These are phyloP conservation scores for Wickerhamiella dianesei DNA, from an alignment of 805 yeast genomes.

Conservation along the genomic window DNA sequence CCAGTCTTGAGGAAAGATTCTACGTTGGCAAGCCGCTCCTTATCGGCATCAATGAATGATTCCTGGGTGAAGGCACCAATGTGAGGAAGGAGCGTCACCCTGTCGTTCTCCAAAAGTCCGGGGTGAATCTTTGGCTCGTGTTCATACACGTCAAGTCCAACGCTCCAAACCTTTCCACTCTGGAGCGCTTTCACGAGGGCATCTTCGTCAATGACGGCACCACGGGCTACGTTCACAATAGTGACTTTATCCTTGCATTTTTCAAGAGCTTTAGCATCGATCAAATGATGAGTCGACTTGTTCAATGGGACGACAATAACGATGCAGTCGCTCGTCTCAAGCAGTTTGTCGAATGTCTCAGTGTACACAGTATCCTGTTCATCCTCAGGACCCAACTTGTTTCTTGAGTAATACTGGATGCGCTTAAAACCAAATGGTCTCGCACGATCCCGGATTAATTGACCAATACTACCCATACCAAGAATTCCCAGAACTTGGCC, in stretches of 20 bases:
- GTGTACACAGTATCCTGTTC: constrained; percentile 36
- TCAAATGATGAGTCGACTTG: constrained; percentile 51
- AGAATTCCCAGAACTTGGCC: constrained; percentile 40
- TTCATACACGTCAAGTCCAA: constrained; percentile 56
- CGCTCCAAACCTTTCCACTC: constrained; percentile 40
- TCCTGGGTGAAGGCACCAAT: constrained; percentile 74
- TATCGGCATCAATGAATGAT: constrained; percentile 64
- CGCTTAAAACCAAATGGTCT: constrained; percentile 36
- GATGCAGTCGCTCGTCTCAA: constrained; percentile 51
- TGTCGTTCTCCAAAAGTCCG: constrained; percentile 37
- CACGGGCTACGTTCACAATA: constrained; percentile 76
- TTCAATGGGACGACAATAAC: constrained; percentile 71
- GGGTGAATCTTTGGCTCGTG: constrained; percentile 46
- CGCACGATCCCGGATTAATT: constrained; percentile 38
- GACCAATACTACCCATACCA: constrained; percentile 54
- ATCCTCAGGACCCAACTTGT: constrained; percentile 31
- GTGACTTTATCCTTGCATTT: constrained; percentile 72
- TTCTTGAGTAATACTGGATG: constrained; percentile 38
- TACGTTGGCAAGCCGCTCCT: constrained; percentile 53
- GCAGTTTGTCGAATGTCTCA: constrained; percentile 40
- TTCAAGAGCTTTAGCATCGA: constrained; percentile 44
- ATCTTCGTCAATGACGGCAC: constrained; percentile 56
- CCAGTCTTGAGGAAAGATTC: constrained; percentile 42
- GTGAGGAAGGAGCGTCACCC: constrained; percentile 66
- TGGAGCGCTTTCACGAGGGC: constrained; percentile 39